A percentile compares a stretch with the other conserved stretches of the same genome.
Evolutionary conservation across 495 filamentous ascomycete species (phyloP).

Genomic region (Hypoxylon fragiforme): DNA sequence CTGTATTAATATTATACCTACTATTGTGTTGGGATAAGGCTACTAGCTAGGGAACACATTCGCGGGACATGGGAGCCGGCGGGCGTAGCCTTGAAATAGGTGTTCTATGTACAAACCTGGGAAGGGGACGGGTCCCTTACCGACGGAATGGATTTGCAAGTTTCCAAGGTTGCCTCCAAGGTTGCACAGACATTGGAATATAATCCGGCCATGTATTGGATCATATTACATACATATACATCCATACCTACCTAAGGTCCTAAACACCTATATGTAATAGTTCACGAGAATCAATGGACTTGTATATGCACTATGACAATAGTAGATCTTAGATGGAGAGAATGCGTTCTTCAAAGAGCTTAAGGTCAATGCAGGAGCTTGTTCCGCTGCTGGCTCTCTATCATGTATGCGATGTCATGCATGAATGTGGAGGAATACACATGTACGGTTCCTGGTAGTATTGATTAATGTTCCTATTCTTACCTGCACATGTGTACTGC

Average conservation of each 20-base stretch:
- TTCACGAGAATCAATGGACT: too few species aligned
- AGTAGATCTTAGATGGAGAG: too few species aligned
- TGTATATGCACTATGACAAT: too few species aligned
- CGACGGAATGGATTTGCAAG: slow-evolving; percentile 13
- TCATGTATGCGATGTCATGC: slow-evolving; percentile 11
- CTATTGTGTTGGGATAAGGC: neutral
- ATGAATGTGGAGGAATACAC: slow-evolving; percentile 20
- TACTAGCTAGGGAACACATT: slow-evolving; percentile 11
- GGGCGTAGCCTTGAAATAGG: slow-evolving; percentile 9
- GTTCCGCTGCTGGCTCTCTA: too few species aligned
- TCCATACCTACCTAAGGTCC: too few species aligned
- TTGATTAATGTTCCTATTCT: slow-evolving; percentile 2
- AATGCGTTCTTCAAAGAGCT: neutral
- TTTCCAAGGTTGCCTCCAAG: too few species aligned
- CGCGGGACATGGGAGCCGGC: slow-evolving; percentile 20
- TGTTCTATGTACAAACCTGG: neutral
- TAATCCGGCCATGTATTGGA: too few species aligned
- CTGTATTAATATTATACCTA: too few species aligned
- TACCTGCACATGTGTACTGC: slow-evolving; percentile 2
- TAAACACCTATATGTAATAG: too few species aligned
- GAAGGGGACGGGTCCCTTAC: slow-evolving; percentile 6
- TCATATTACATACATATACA: too few species aligned
- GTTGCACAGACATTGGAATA: slow-evolving; percentile 6
- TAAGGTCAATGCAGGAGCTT: too few species aligned
- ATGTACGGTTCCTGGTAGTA: slow-evolving; percentile 6